Evolutionary conservation across 2,329 filamentous ascomycete genomes (phyloP).

Genomic region (Pseudogymnoascus sp.): DNA sequence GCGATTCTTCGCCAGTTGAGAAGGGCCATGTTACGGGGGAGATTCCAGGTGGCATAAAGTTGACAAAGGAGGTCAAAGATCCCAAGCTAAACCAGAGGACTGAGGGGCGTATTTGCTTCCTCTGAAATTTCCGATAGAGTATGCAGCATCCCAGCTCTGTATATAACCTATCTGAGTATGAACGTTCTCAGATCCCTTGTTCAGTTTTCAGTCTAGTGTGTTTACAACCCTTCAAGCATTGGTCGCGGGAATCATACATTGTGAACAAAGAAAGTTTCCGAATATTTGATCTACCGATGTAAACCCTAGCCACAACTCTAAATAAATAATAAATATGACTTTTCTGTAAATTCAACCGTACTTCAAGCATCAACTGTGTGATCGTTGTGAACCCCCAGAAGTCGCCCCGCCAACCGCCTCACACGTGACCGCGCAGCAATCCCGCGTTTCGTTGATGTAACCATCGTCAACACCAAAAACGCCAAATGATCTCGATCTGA

Average conservation of each 20-base stretch:
- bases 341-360: not conserved
- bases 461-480: conserved; percentile 9
- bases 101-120: not conserved
- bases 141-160: not conserved
- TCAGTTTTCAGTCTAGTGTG: not conserved
- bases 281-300: not conserved
- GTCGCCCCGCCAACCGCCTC: not conserved
- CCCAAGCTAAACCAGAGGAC: not conserved
- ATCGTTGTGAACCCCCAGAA: not conserved
- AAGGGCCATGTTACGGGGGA: not conserved
- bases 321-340: not conserved
- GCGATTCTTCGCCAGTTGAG: not conserved
- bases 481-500: not conserved
- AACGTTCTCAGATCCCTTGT: not conserved
- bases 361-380: not conserved
- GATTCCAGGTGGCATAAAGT: not conserved
- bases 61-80: not conserved
- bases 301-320: not conserved
- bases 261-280: not conserved
- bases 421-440: conserved; percentile 8
- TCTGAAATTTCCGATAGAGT: not conserved
- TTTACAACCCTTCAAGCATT: not conserved
- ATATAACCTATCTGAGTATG: not conserved
- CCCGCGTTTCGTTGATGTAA: conserved; percentile 8
- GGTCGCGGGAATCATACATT: not conserved